Percentiles rank a stretch among this genome's conserved stretches.
Conservation (phyloP, 1,139 yeast species). For the Meyerozyma smithsonii region DNA sequence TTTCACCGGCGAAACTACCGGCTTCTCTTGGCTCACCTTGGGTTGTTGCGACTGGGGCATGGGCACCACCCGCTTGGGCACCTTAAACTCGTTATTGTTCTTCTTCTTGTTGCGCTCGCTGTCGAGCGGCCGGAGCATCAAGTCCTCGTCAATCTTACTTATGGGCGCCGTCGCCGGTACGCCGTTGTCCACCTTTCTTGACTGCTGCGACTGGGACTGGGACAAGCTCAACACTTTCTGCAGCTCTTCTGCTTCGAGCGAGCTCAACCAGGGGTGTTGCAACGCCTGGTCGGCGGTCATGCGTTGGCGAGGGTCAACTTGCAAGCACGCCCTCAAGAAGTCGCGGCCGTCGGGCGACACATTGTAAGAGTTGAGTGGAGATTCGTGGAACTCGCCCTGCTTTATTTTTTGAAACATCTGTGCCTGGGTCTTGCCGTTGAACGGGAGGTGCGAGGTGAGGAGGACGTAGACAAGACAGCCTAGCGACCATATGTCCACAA, state of each 20-base stretch:
- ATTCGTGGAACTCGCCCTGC: slow-evolving; percentile 74
- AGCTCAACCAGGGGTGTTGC: slow-evolving; percentile 59
- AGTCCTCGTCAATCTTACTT: slow-evolving; percentile 41
- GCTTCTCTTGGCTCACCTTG: neutral
- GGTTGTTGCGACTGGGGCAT: slow-evolving; percentile 36
- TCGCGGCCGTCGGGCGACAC: slow-evolving; percentile 63
- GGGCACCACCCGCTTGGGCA: slow-evolving; percentile 40
- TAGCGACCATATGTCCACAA: slow-evolving; percentile 92
- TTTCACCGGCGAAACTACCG: no score
- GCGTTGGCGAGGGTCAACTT: slow-evolving; percentile 68
- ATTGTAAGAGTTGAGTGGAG: slow-evolving; percentile 66
- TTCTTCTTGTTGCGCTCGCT: slow-evolving; percentile 19
- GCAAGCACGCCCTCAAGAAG: slow-evolving; percentile 63
- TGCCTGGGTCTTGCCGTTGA: slow-evolving; percentile 87
- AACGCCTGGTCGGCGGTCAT: slow-evolving; percentile 71
- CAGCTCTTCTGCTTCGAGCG: slow-evolving; percentile 24
- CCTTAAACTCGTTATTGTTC: slow-evolving; percentile 34
- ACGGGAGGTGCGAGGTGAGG: slow-evolving; percentile 87
- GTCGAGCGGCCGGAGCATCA: slow-evolving; percentile 43
- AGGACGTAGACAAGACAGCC: slow-evolving; percentile 88
- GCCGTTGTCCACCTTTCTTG: slow-evolving; percentile 48
- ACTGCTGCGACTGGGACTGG: slow-evolving; percentile 67
- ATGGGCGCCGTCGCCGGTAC: slow-evolving; percentile 33
- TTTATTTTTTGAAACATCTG: slow-evolving; percentile 73
- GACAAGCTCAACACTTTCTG: slow-evolving; percentile 54